Evolutionary conservation across 257 asterid genomes (phyloP), one percentile per base, ranked within the genome.

Genomic region (Agastache rugosa): DNA sequence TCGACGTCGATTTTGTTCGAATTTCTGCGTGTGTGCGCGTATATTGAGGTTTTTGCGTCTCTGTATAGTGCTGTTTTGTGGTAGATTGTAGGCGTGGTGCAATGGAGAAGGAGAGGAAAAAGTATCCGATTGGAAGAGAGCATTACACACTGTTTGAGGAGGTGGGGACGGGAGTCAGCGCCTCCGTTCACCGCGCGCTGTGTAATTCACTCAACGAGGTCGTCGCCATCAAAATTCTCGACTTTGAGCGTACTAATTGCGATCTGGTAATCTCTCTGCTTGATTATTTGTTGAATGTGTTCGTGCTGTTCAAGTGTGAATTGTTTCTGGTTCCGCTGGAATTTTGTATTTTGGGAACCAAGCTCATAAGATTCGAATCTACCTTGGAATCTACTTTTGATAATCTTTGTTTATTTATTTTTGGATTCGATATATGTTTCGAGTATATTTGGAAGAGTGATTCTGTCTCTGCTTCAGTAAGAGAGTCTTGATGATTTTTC

Each of bases 121-220:
- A 87, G 87, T 93, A 91, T 77, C 98, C 97, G n/a, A 90, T 93
- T 39, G 97, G 98, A 51, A 93, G 92, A 41, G 96, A 91, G 80
- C 81, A 87, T 78, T 93, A 93, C 74, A 80, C 88, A 8, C 69
- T 90, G 78, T 87, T 54, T 66, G 98, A 93, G 85, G 97, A 88
- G 85, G 90, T 93, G 14, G 98, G 98, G 16, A 88, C 82, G 1
- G 98, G 97, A n/a, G 98, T 78, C 16, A 93, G 97, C 78, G 98
- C 98, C 23, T 85, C 94, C 22, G 97, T 93, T 78, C 87, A 91
- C 78, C 97, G 97, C 25, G 96, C 98, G 0, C 84, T 83, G 8
- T 94, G 98, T 85, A 75, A 27, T 60, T 75, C 92, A n/a, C 79
- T 84, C 63, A 76, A 90, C 44, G 95, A 94, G 80, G 67, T 89